phyloP scores from a whole-genome alignment of 768 basidiomycete genomes.

The Hemileccinum impolitum region DNA sequence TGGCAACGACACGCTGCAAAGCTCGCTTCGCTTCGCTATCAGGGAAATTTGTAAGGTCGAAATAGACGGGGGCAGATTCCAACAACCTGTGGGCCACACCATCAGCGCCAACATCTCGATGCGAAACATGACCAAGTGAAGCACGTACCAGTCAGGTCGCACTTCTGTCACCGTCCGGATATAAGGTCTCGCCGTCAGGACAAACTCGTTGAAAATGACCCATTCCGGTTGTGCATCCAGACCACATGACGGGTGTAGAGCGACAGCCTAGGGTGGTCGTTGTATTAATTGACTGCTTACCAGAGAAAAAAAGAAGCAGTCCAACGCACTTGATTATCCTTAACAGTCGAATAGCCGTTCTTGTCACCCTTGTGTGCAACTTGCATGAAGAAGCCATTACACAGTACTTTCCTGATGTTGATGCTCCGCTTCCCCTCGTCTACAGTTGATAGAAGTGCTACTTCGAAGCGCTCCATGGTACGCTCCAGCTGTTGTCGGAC shows the following conservation, averaged over 20 bases:
- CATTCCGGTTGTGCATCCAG: conserved; percentile 86
- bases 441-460: conserved; percentile 64
- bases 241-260: conserved; percentile 77
- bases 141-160: conserved; percentile 74
- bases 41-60: conserved; percentile 60
- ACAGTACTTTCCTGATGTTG: conserved; percentile 79
- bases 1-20: conserved; percentile 51
- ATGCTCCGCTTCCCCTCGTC: conserved; percentile 70
- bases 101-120: not conserved
- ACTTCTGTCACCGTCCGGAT: conserved; percentile 92
- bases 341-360: conserved; percentile 83
- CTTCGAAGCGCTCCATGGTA: conserved; percentile 86
- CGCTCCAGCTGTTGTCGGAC: conserved; percentile 86
- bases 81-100: conserved; percentile 45
- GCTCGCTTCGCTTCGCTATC: conserved; percentile 71
- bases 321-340: conserved; percentile 80
- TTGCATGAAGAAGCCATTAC: conserved; percentile 98
- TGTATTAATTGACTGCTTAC: not conserved
- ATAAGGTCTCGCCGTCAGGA: conserved; percentile 82
- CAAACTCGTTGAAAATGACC: conserved; percentile 94
- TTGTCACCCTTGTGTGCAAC: conserved; percentile 94
- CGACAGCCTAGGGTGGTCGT: conserved; percentile 12
- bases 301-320: not conserved
- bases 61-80: conserved; percentile 64
- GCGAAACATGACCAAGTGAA: not conserved